Base-by-base conservation (phyloP, 2,329 filamentous ascomycete genomes). In the Hypoxylon sp. region DNA sequence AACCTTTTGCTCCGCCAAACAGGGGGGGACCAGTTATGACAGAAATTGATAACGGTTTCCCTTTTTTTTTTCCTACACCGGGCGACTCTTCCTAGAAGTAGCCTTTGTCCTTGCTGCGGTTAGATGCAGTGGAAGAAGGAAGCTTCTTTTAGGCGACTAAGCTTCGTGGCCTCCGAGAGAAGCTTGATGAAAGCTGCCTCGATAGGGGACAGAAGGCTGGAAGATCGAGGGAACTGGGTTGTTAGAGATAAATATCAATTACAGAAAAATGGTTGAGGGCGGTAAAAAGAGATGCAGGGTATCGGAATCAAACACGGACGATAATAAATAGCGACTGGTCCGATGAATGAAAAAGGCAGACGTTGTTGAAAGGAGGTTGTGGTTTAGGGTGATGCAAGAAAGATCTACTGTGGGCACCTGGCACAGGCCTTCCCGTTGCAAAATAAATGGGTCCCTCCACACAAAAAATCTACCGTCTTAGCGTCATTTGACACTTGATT, bases 1-100 rank as follows among this genome's bases (percentile, higher is more conserved):
- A 80, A 80, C 79, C 79, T 80, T 79, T 64, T 78, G 66, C 74
- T 77, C 75, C 70, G 72, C 73, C 74, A 75, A 78, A 74, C 68
- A 63, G 72, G 70, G 71, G 72, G 70, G 71, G 57, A 64, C 39
- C 39, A 42, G 42, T 56, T 39, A 56, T 46, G 51, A 33, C 35
- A 44, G 29, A 61, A 51, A 48, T 57, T 37, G 72, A 70, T 70
- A 66, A 67, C 71, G 67, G 65, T 69, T 74, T 69, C 74, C 73
- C 69, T 65, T 72, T 31, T 31, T 70, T 63, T 72, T 68, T 64
- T 60, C 50, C 65, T 67, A 53, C 65, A 54, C 59, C 42, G 39
- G 22, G 39, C 31, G 26, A 46, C 26, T 24, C 22, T 55, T 58
- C 19, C 29, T 17, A 31, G 55, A 60, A 62, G 39, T 47, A 24